Evolutionary conservation across 805 yeast species (phyloP), one percentile per base, ranked within the genome.

Genomic region (Cyberlindnera maritima): DNA sequence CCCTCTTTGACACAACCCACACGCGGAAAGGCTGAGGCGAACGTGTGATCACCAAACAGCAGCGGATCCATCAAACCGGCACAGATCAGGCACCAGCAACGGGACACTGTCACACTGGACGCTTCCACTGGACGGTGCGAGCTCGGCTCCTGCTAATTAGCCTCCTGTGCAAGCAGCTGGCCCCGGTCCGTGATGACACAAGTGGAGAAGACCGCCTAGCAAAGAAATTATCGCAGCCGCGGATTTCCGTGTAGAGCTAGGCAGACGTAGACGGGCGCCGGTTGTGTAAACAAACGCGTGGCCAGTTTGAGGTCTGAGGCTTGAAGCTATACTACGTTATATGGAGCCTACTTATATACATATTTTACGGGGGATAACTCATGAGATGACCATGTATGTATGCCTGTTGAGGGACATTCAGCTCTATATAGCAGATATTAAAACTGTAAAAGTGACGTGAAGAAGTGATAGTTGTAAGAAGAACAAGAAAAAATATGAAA

Each of bases 401-500:
- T 44, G 54, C 56, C 56, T 50, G 56, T 53, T 53, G 57, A 50
- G 57, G 52, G 54, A 47, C 50, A 44, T 47, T 34, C 18, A 34
- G 43, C 43, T 48, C 44, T 48, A 42, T 44, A 46, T 41, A 50
- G 40, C 47, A 45, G 37, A 34, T n/a, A 41, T 41, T 41, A 41
- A 34, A 41, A 15, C 33, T 26, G 36, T 32, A 21, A 37, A 37
- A 37, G 39, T 36, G 29, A 37, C 40, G 31, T 31, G 43, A 32
- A 18, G 21, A 21, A 31, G 32, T 17, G 19, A 36, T 14, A 21
- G 17, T 20, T 14, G 21, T 17, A 23, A 26, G 23, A 41, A 18
- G n/a, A n/a, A n/a, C n/a, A 39, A 35, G 40, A 36, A 32, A 36
- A 36, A 23, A 32, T 32, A 43, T 28, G 17, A 18, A 20, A 26